A percentile compares a stretch with the other conserved stretches of the same genome.
Conservation (phyloP, 139 green algal species). For the Bryopsis sp. region DNA sequence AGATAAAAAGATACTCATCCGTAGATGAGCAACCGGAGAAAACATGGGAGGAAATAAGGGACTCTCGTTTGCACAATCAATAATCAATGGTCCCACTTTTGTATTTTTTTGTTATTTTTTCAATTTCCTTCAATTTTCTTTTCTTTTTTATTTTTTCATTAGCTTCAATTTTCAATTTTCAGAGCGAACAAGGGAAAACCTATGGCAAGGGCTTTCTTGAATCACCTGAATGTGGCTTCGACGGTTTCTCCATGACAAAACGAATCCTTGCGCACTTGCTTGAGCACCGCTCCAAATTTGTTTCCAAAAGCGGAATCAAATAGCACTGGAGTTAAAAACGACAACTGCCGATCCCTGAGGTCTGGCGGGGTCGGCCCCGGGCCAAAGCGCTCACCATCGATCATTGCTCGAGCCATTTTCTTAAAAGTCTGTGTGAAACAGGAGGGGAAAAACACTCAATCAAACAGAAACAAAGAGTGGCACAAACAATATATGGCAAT, state of each 20-base stretch:
- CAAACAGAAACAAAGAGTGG: neutral
- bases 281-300: slow-evolving; percentile 50
- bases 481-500: neutral
- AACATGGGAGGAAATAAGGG: neutral
- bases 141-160: neutral
- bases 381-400: slow-evolving; percentile 21
- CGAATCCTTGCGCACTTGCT: slow-evolving; percentile 26
- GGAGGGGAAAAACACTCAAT: neutral
- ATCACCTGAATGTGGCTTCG: slow-evolving; percentile 41
- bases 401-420: slow-evolving; percentile 49
- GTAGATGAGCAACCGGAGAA: too few species aligned
- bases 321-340: slow-evolving; percentile 63
- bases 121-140: neutral
- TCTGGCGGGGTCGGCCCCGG: slow-evolving; percentile 42
- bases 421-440: slow-evolving; percentile 42
- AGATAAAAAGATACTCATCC: too few species aligned
- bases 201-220: neutral
- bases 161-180: neutral
- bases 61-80: neutral
- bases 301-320: slow-evolving; percentile 39
- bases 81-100: neutral
- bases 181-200: neutral
- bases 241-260: slow-evolving; percentile 29
- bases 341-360: slow-evolving; percentile 41
- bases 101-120: neutral